Evolutionary conservation across 2,329 filamentous ascomycete genomes (phyloP).

Genomic region (Bipolaris oryzae): DNA sequence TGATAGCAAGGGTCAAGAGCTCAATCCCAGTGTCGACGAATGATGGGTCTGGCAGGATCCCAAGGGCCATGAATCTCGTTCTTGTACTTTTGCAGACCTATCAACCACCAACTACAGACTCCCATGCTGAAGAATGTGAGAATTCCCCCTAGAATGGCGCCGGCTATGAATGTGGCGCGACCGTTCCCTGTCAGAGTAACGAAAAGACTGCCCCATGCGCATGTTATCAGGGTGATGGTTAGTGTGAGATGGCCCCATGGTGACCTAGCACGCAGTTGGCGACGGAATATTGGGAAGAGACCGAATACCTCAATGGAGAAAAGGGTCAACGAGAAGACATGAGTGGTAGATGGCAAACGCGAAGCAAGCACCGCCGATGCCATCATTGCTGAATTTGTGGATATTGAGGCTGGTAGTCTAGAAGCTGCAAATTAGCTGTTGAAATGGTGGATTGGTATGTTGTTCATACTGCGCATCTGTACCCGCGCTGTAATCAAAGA

Average conservation of each 20-base stretch:
- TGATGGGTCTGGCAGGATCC: constrained; percentile 91
- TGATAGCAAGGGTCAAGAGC: constrained; percentile 18
- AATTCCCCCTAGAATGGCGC: constrained; percentile 76
- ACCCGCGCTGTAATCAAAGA: constrained; percentile 90
- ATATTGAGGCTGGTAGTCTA: constrained; percentile 76
- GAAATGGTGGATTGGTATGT: background rate
- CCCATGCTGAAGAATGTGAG: constrained; percentile 82
- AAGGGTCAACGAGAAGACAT: constrained; percentile 92
- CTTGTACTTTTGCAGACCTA: constrained; percentile 97
- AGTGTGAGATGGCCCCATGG: constrained; percentile 81
- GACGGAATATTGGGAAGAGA: constrained; percentile 94
- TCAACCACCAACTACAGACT: constrained; percentile 96
- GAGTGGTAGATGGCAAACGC: constrained; percentile 83
- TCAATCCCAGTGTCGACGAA: constrained; percentile 68
- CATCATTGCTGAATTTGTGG: constrained; percentile 96
- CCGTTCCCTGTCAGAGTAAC: constrained; percentile 61
- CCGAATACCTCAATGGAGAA: constrained; percentile 98
- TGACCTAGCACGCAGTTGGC: constrained; percentile 80
- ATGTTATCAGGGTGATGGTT: constrained; percentile 76
- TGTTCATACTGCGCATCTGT: constrained; percentile 56
- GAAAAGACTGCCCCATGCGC: constrained; percentile 79
- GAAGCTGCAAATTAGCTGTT: constrained; percentile 11
- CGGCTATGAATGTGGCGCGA: constrained; percentile 67
- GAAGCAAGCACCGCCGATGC: constrained; percentile 92
- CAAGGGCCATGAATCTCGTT: constrained; percentile 98